Evolutionary conservation across 2,329 filamentous ascomycete genomes (phyloP).

Genomic region (Canariomyces notabilis): DNA sequence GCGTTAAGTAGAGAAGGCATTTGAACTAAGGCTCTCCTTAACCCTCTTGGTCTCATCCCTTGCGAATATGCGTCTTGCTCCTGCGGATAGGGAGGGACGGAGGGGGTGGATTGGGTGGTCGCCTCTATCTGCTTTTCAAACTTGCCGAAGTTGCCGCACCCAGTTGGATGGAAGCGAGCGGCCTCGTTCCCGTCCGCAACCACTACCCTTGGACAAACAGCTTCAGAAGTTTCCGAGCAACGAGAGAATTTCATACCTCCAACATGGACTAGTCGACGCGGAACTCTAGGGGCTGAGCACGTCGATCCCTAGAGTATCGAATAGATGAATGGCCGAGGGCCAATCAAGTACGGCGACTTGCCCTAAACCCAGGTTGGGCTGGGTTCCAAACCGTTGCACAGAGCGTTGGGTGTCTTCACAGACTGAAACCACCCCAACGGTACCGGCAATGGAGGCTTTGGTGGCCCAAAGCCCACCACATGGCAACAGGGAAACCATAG

Average conservation of each 20-base stretch:
- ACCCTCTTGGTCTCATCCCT: too few species aligned
- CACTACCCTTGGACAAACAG: background rate
- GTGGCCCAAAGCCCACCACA: background rate
- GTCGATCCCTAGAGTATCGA: conserved; percentile 6
- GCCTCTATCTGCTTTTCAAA: background rate
- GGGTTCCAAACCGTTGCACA: background rate
- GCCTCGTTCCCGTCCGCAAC: background rate
- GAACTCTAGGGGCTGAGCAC: background rate
- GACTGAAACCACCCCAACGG: too few species aligned
- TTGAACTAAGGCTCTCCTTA: too few species aligned
- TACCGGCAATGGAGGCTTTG: background rate
- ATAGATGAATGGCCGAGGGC: background rate
- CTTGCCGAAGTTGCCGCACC: background rate
- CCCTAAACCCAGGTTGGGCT: background rate
- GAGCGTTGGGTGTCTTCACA: background rate
- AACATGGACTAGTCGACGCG: too few species aligned
- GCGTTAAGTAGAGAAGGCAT: too few species aligned
- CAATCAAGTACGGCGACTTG: conserved; percentile 1
- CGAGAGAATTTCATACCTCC: too few species aligned
- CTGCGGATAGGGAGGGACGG: too few species aligned
- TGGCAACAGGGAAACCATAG: too few species aligned
- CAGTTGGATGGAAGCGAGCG: background rate
- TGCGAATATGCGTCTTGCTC: too few species aligned
- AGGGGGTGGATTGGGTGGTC: background rate
- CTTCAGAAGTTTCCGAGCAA: too few species aligned